A percentile compares a stretch with the other conserved stretches of the same genome.
phyloP scores from a whole-genome alignment of 108 stramenopile species.

The Stephanodiscus minutulus region DNA sequence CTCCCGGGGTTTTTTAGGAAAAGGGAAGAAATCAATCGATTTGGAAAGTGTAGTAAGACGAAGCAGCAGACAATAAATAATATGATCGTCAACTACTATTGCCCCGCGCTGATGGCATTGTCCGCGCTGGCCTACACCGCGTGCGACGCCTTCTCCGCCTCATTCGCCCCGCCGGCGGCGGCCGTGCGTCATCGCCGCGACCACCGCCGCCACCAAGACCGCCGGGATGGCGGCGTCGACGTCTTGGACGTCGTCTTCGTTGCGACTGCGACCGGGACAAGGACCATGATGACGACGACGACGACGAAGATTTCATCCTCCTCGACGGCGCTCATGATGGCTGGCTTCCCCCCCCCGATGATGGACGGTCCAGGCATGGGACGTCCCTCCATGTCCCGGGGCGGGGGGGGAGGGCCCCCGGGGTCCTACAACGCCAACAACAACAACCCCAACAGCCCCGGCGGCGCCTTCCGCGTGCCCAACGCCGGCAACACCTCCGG shows the following conservation, averaged over 20 bases:
- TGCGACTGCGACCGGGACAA: neutral
- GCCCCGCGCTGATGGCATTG: neutral
- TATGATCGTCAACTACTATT: neutral
- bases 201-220: too few species aligned
- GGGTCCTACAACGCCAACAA: conserved; percentile 41
- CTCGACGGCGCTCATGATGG: neutral
- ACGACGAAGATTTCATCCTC: too few species aligned
- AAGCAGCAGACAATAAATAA: too few species aligned
- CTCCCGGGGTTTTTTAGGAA: too few species aligned
- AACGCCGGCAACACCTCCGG: conserved; percentile 37
- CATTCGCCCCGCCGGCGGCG: neutral
- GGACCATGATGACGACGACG: neutral
- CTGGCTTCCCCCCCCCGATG: conserved; percentile 8
- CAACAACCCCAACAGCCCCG: too few species aligned
- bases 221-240: neutral
- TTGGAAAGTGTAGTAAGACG: too few species aligned
- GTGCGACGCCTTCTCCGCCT: conserved; percentile 9
- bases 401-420: neutral
- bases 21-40: too few species aligned
- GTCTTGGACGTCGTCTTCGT: neutral
- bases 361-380: conserved; percentile 4
- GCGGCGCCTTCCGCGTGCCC: conserved; percentile 28
- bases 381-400: neutral
- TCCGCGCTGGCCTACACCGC: neutral
- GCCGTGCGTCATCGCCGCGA: neutral